Conservation (phyloP, 257 asterid species). For the Forsythia viridissima region DNA sequence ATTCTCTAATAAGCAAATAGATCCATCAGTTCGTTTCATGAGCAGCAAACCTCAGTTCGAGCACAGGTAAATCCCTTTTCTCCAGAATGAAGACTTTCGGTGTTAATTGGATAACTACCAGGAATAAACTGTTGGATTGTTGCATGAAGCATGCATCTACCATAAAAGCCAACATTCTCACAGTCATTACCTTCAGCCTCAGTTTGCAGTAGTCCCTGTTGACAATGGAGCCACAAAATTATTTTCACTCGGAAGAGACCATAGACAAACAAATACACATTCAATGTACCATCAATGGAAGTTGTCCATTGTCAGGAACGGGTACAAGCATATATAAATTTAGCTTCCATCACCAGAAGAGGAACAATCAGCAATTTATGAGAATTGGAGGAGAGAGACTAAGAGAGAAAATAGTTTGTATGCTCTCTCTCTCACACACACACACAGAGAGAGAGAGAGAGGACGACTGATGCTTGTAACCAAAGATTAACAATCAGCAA, state of each 20-base stretch:
- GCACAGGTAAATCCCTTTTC: constrained; percentile 45
- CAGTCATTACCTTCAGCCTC: constrained; percentile 39
- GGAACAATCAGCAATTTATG: too few relatives aligned
- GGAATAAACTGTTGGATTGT: constrained; percentile 12
- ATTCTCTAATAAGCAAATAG: constrained; percentile 4
- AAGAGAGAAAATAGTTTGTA: too few relatives aligned
- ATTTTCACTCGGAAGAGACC: constrained; percentile 1
- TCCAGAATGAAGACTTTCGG: constrained; percentile 32
- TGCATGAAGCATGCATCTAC: constrained; percentile 38
- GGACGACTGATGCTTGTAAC: too few relatives aligned
- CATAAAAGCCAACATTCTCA: constrained; percentile 31
- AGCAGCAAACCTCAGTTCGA: constrained; percentile 57
- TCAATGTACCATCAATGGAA: neutral
- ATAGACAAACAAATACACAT: neutral
- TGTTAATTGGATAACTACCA: constrained; percentile 16
- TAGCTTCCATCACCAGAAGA: neutral
- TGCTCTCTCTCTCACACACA: too few relatives aligned
- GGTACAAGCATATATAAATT: neutral
- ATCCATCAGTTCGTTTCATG: constrained; percentile 15
- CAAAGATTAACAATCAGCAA: too few relatives aligned
- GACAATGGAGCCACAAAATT: neutral
- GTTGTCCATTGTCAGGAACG: neutral
- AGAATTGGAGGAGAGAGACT: too few relatives aligned
- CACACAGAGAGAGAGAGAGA: too few relatives aligned
- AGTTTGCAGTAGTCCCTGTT: constrained; percentile 42